Base-by-base conservation (phyloP, 2,329 filamentous ascomycete genomes). In the Sphaerulina vaccinii region DNA sequence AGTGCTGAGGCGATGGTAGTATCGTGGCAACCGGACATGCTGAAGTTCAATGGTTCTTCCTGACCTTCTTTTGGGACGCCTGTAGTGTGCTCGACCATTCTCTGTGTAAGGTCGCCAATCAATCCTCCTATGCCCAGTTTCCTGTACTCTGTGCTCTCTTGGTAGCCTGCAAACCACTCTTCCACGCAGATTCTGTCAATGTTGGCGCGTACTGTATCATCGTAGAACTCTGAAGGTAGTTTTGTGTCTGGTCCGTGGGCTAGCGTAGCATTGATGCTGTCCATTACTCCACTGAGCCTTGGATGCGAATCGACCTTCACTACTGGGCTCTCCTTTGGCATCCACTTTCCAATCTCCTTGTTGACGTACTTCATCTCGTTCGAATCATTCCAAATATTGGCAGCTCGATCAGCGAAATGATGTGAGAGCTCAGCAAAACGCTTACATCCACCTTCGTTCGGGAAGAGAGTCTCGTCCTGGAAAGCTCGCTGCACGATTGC, bases 161-260 rank as follows among this genome's bases (percentile, higher is more conserved):
- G 79, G 69, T 95, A 97, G 2, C 93, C 92, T 16, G 81, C 75
- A 69, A 87, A 97, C 93, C 93, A 97, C 72, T 97, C 93, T 64
- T 99, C 91, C 0, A 91, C 84, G 22, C 81, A 83, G 52, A 96
- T 83, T 29, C 77, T 76, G 51, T 87, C 83, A 51, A 93, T 82
- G 55, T 90, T 86, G 3, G 78, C 76, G 43, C 83, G 79, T 3
- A 80, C 83, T 65, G 85, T 86, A 15, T 78, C 68, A 65, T 96
- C 90, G 71, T 97, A 97, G 70, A 99, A 97, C 57, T 90, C 87
- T 8, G 79, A 76, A 0, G 93, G 93, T 2, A 97, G 79, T 39
- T 79, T 83, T 0, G 91, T 96, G 9, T 81, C 80, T 0, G 87
- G 82, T 0, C 88, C 89, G 68, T 97, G 93, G 2, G 91, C 92